Percentiles rank a stretch among this genome's conserved stretches.
Evolutionary conservation across 139 green algal species (phyloP).

Genomic region (Ettlia oleoabundans): DNA sequence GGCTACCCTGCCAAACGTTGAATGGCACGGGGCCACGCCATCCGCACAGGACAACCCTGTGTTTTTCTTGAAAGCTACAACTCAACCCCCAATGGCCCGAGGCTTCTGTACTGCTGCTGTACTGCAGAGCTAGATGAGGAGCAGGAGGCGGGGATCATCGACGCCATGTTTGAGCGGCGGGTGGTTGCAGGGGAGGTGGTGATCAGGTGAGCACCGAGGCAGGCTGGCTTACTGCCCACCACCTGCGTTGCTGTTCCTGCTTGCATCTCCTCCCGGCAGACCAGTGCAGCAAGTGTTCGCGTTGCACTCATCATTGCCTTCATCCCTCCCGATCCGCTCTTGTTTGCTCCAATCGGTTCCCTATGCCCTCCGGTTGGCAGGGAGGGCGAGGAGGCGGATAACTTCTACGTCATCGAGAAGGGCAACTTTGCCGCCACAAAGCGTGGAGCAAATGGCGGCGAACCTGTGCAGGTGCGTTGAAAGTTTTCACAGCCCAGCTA

Average conservation of each 20-base stretch:
- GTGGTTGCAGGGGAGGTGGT: slow-evolving; percentile 53
- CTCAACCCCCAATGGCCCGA: neutral
- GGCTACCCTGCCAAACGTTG: too few species aligned
- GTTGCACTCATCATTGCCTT: neutral
- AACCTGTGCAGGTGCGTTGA: too few species aligned
- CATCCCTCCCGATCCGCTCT: neutral
- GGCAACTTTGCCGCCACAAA: slow-evolving; percentile 58
- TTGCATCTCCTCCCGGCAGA: too few species aligned
- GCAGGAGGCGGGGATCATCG: slow-evolving; percentile 52
- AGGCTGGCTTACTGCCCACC: too few species aligned
- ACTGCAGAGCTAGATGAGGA: slow-evolving; percentile 65
- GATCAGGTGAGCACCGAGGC: slow-evolving; percentile 51
- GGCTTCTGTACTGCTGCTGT: neutral
- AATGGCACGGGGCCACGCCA: too few species aligned
- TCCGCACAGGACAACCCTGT: too few species aligned
- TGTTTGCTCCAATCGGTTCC: too few species aligned
- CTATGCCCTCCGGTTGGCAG: too few species aligned
- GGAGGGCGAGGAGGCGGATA: slow-evolving; percentile 69
- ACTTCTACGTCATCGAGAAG: slow-evolving; percentile 70
- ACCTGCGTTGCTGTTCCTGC: too few species aligned
- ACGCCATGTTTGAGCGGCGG: slow-evolving; percentile 54
- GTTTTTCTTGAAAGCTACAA: neutral
- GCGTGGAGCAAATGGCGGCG: neutral
- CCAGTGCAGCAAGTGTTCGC: too few species aligned
- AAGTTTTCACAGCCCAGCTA: too few species aligned